Base-by-base conservation (phyloP, 2,329 filamentous ascomycete genomes). In the Paraphaeosphaeria sporulosa region DNA sequence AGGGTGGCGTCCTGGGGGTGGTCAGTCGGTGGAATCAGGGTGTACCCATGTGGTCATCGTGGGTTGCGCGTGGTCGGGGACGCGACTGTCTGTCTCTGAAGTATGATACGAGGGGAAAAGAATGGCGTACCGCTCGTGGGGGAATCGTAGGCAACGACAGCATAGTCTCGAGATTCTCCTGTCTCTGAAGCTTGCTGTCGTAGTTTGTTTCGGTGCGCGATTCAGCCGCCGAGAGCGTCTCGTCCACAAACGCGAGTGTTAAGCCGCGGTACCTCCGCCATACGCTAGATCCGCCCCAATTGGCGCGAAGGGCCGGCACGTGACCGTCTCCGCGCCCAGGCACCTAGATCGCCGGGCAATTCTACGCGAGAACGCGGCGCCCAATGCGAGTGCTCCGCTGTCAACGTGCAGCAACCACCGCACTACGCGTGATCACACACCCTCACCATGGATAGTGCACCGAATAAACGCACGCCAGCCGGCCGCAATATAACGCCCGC, bases 1-100 rank as follows among this genome's bases (percentile, higher is more conserved):
- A 62, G 56, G 17, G 52, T 49, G n/a, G 49, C 47, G 27, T 62
- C 60, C 60, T 62, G 25, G 25, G 17, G 10, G 17, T 23, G n/a
- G 9, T 51, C 4, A 19, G 23, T 53, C 15, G 12, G 9, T 30
- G 13, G 2, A 2, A 10, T 43, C 23, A n/a, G 17, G 17, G 36
- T 6, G 12, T 17, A 15, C 17, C 19, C 4, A 19, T 21, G 36
- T 48, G n/a, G 23, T 5, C 19, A 15, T 13, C 44, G 53, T 32
- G 30, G 30, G 8, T 23, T 12, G 52, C 40, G 34, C 46, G 27
- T 1, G 4, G 19, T 15, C n/a, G 13, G 32, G n/a, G 15, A 21
- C 13, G 27, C 3, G 15, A 17, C 38, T 23, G 21, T 48, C 32
- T 56, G 55, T 50, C 19, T 49, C 50, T 27, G 32, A 23, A 8